phyloP scores from a whole-genome alignment of 805 yeast genomes.

The Pichia insulana region DNA sequence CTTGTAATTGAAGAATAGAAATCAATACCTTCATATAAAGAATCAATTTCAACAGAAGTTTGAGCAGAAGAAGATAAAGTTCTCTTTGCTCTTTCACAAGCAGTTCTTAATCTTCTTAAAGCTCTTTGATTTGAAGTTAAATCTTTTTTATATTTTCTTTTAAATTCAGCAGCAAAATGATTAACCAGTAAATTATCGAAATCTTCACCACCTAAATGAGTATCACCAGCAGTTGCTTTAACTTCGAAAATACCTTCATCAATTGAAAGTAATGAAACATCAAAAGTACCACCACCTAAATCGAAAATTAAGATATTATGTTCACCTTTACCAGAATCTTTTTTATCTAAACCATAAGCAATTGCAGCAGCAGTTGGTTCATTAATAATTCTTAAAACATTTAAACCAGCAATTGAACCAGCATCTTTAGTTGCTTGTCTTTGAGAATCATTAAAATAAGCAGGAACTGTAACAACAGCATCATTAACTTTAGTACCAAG shows the following conservation, averaged over 20 bases:
- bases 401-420: slow-evolving; percentile 91
- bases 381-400: slow-evolving; percentile 88
- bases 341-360: slow-evolving; percentile 87
- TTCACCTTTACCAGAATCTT: slow-evolving; percentile 65
- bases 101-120: slow-evolving; percentile 95
- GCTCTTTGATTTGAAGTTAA: slow-evolving; percentile 90
- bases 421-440: slow-evolving; percentile 98
- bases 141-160: slow-evolving; percentile 97
- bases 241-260: slow-evolving; percentile 96
- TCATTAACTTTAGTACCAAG: slow-evolving; percentile 78
- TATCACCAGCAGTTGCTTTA: slow-evolving; percentile 88
- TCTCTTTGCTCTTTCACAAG: slow-evolving; percentile 98
- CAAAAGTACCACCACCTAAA: slow-evolving; percentile 97
- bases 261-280: slow-evolving; percentile 84
- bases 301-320: slow-evolving; percentile 85
- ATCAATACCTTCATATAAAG: slow-evolving; percentile 90
- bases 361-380: slow-evolving; percentile 98
- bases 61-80: slow-evolving; percentile 93
- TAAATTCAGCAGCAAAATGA: slow-evolving; percentile 91
- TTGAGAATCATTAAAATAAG: slow-evolving; percentile 95
- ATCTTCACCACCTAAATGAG: slow-evolving; percentile 98
- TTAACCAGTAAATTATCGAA: slow-evolving; percentile 94
- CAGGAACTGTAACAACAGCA: slow-evolving; percentile 95
- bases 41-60: slow-evolving; percentile 92
- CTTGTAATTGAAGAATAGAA: slow-evolving; percentile 94